Evolutionary conservation across 2,329 filamentous ascomycete species (phyloP), one percentile per base, ranked within the genome.

Genomic region (Eutypella sp.): DNA sequence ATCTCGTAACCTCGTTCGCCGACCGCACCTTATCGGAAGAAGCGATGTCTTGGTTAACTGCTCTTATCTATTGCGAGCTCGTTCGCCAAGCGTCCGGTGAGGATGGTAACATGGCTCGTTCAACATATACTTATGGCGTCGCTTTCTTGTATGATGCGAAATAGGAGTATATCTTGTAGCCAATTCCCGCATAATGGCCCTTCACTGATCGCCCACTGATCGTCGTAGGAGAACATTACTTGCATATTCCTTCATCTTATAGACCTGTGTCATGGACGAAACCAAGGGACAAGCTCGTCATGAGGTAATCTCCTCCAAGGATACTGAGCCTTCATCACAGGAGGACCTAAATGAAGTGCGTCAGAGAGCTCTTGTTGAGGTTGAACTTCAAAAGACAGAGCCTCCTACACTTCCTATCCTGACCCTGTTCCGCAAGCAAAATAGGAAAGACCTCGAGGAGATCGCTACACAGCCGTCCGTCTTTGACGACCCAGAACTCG

Each of bases 381-480:
- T 20, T 38, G 55, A 56, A 13, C 50, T 58, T 16, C 51, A 57
- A 20, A 50, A 54, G 40, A 56, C 54, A 6, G 50, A 55, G 36
- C 48, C 53, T 2, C 57, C 57, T 8, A 42, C 48, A n/a, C 51
- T 56, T 13, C 56, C 55, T 1, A 52, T 58, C n/a, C 48, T 53
- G 41, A 52, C 56, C 2, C 47, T 58, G 5, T 60, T 58, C 40
- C 48, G 51, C n/a, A 51, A 47, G 38, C 53, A 53, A 34, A 19
- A 45, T 31, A 42, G 46, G 15, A 47, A 42, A 11, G 50, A 56
- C 39, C 42, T 54, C 8, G 46, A 56, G 18, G 51, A 55, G 24
- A 57, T 64, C 27, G 67, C 69, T n/a, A 74, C 71, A 0, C 68
- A 69, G 37, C 67, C 64, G 9, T 72, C 68, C 1, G 69, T 73